Evolutionary conservation across 2,329 filamentous ascomycete genomes (phyloP).

Genomic region (Scleromitrula shiraiana): DNA sequence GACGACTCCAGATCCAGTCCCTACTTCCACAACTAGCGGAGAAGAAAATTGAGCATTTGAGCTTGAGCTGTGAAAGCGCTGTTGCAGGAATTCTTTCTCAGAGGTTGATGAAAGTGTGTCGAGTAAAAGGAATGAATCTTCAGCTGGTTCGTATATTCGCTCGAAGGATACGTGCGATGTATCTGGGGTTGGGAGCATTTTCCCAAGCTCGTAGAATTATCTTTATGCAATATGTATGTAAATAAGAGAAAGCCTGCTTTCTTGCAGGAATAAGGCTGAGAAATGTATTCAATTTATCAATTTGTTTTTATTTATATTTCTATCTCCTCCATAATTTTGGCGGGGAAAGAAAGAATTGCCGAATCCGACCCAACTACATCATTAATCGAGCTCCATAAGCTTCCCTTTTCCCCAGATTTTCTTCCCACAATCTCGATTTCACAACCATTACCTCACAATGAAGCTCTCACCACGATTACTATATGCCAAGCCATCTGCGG

Average conservation of each 20-base stretch:
- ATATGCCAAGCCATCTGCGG: conserved; percentile 21
- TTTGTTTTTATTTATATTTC: too few species aligned
- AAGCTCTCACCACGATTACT: conserved; percentile 18
- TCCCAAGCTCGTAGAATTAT: neutral
- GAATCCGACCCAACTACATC: neutral
- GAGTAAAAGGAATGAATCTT: conserved; percentile 90
- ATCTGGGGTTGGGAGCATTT: conserved; percentile 87
- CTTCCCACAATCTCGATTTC: neutral
- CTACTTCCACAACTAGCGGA: conserved; percentile 74
- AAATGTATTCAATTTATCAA: neutral
- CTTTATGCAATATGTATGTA: neutral
- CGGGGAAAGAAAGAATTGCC: conserved; percentile 1
- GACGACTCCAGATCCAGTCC: conserved; percentile 89
- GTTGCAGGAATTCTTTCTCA: conserved; percentile 24
- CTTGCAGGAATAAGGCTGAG: conserved; percentile 11
- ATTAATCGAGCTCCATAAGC: conserved; percentile 2
- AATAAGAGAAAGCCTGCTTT: conserved; percentile 4
- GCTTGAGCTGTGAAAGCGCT: conserved; percentile 13
- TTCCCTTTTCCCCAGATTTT: conserved; percentile 1
- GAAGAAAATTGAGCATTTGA: conserved; percentile 29
- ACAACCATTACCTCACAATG: conserved; percentile 15
- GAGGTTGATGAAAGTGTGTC: conserved; percentile 69
- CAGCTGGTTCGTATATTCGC: conserved; percentile 87
- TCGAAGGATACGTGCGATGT: conserved; percentile 87
- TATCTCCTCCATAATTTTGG: too few species aligned